Evolutionary conservation across 2,329 filamentous ascomycete genomes (phyloP).

Genomic region (Venturia aucupariae): DNA sequence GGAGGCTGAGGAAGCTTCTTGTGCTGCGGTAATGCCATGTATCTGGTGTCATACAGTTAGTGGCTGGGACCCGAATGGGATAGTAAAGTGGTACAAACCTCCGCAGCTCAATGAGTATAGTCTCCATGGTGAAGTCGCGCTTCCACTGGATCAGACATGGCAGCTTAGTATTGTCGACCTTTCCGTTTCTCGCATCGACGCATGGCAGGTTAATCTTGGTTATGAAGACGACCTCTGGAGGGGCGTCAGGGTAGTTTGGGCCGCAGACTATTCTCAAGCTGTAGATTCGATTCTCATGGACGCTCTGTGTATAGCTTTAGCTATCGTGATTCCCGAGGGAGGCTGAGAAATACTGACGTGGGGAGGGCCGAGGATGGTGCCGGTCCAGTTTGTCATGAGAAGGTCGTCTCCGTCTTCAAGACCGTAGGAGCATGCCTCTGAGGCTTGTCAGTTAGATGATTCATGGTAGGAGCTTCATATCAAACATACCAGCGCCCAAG

Average conservation of each 20-base stretch:
- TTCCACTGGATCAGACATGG: conserved; percentile 86
- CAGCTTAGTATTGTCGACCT: conserved; percentile 74
- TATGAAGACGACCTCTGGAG: conserved; percentile 84
- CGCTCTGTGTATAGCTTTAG: conserved; percentile 50
- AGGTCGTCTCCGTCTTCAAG: conserved; percentile 90
- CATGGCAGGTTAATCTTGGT: conserved; percentile 96
- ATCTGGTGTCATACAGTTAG: conserved; percentile 43
- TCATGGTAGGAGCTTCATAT: background rate
- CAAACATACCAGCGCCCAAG: conserved; percentile 64
- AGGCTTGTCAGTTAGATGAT: conserved; percentile 15
- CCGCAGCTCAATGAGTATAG: conserved; percentile 75
- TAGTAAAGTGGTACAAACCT: conserved; percentile 42
- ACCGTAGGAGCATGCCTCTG: conserved; percentile 95
- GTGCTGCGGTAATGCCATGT: conserved; percentile 83
- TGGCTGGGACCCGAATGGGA: conserved; percentile 9
- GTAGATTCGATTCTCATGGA: conserved; percentile 98
- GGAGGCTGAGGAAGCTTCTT: conserved; percentile 94
- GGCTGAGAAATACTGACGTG: conserved; percentile 55
- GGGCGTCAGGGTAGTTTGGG: conserved; percentile 75
- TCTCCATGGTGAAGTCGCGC: conserved; percentile 91
- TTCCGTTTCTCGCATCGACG: conserved; percentile 70
- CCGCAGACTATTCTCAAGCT: conserved; percentile 96
- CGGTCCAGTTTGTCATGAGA: conserved; percentile 97
- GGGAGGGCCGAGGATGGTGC: conserved; percentile 91
- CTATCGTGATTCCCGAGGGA: background rate